Percentiles rank a stretch among this genome's conserved stretches.
phyloP scores from a whole-genome alignment of 306 rosid genomes.

The Dicorynia guianensis region DNA sequence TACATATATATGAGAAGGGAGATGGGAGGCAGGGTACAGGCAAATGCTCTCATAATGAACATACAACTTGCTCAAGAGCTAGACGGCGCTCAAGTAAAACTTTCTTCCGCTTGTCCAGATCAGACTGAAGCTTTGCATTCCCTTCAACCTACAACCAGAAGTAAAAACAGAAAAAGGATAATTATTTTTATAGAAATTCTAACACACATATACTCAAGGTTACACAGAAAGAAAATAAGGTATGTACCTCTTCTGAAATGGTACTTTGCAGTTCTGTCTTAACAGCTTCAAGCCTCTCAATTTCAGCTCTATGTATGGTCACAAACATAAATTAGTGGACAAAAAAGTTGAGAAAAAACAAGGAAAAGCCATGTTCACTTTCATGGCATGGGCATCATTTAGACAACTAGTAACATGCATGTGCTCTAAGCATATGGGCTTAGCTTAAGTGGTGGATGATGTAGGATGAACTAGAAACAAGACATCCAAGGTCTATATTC shows the following conservation, averaged over 20 bases:
- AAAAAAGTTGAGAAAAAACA: slow-evolving; percentile 43
- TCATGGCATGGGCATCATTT: slow-evolving; percentile 19
- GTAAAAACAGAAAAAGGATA: slow-evolving; percentile 19
- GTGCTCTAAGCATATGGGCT: not conserved
- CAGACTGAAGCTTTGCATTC: slow-evolving; percentile 62
- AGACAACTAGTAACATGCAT: not conserved
- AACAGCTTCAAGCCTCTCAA: slow-evolving; percentile 68
- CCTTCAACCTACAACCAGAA: slow-evolving; percentile 59
- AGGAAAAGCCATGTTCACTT: slow-evolving; percentile 13
- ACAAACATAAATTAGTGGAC: slow-evolving; percentile 44
- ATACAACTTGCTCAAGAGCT: slow-evolving; percentile 88
- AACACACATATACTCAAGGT: slow-evolving; percentile 9
- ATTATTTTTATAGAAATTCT: slow-evolving; percentile 40
- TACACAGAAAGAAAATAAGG: slow-evolving; percentile 39
- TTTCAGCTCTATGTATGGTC: slow-evolving; percentile 60
- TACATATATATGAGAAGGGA: slow-evolving; percentile 29
- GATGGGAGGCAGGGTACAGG: not conserved
- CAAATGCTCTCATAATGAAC: slow-evolving; percentile 37
- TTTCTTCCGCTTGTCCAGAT: slow-evolving; percentile 62
- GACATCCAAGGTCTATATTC: too few species aligned
- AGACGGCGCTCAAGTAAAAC: slow-evolving; percentile 70
- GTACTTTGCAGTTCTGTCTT: slow-evolving; percentile 67
- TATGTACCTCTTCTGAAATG: slow-evolving; percentile 67
- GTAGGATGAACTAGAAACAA: too few species aligned
- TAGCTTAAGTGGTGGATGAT: too few species aligned